Conservation (phyloP, 2,329 filamentous ascomycete genomes). For the Apiospora phragmitis region DNA sequence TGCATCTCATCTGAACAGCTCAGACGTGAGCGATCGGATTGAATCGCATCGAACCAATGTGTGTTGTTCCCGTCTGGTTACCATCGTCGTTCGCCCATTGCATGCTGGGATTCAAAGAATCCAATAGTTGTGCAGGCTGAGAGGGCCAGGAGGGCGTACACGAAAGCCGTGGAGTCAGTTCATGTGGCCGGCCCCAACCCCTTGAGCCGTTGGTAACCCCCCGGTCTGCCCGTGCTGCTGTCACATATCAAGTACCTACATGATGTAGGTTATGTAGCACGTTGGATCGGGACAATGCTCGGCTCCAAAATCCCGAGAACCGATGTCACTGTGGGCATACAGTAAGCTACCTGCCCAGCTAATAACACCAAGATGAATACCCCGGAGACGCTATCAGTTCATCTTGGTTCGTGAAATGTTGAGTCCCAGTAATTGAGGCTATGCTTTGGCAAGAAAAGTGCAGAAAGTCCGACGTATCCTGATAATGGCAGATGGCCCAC, state of each 20-base stretch:
- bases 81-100: neutral
- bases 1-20: slow-evolving; percentile 8
- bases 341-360: neutral
- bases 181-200: neutral
- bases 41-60: neutral
- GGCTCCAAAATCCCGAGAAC: neutral
- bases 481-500: slow-evolving; percentile 2
- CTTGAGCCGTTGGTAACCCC: slow-evolving; percentile 8
- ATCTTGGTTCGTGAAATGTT: neutral
- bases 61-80: neutral
- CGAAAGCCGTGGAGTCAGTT: neutral
- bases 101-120: neutral
- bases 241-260: slow-evolving; percentile 5
- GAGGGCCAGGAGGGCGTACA: neutral
- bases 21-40: slow-evolving; percentile 6
- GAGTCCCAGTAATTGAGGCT: slow-evolving; percentile 4
- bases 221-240: neutral
- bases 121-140: neutral
- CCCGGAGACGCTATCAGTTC: neutral
- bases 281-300: slow-evolving; percentile 4
- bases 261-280: neutral
- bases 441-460: neutral
- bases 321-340: neutral
- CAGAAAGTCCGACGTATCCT: neutral
- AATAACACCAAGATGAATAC: neutral